phyloP scores from a whole-genome alignment of 495 filamentous ascomycete genomes.

The Pseudevernia furfuracea region DNA sequence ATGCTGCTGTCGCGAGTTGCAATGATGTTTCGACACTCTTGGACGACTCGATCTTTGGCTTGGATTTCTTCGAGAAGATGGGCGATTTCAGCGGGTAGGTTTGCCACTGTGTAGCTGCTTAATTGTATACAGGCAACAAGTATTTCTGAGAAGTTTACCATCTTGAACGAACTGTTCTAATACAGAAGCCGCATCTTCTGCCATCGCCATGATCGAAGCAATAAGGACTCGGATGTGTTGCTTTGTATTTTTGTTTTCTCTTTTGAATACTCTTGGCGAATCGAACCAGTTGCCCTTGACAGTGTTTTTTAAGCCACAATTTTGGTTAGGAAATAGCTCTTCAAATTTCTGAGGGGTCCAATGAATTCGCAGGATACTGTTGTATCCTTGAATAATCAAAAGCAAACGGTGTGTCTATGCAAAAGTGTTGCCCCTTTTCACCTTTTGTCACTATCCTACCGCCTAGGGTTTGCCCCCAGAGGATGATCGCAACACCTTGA shows the following conservation, averaged over 20 bases:
- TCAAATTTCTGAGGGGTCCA: neutral
- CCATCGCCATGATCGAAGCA: slow-evolving; percentile 29
- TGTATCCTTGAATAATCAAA: neutral
- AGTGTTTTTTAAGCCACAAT: neutral
- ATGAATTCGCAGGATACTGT: neutral
- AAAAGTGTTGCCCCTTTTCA: neutral
- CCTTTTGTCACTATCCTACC: neutral
- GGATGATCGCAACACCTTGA: neutral
- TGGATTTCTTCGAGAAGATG: slow-evolving; percentile 92
- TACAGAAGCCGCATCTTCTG: slow-evolving; percentile 77
- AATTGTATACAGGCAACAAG: slow-evolving; percentile 6
- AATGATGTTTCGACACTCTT: slow-evolving; percentile 65
- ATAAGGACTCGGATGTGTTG: neutral
- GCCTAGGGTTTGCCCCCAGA: slow-evolving; percentile 1
- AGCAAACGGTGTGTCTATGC: neutral
- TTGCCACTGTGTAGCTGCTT: slow-evolving; percentile 52
- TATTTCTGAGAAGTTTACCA: slow-evolving; percentile 34
- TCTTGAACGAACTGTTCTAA: slow-evolving; percentile 90
- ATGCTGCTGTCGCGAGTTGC: slow-evolving; percentile 70
- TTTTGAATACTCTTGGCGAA: neutral
- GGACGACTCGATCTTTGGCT: slow-evolving; percentile 75
- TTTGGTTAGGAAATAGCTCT: neutral
- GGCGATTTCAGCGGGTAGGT: slow-evolving; percentile 82
- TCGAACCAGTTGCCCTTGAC: neutral
- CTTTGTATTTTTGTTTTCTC: neutral